Evolutionary conservation across 1,139 yeast species (phyloP), one percentile per base, ranked within the genome.

Genomic region (Yamadazyma dendronema): DNA sequence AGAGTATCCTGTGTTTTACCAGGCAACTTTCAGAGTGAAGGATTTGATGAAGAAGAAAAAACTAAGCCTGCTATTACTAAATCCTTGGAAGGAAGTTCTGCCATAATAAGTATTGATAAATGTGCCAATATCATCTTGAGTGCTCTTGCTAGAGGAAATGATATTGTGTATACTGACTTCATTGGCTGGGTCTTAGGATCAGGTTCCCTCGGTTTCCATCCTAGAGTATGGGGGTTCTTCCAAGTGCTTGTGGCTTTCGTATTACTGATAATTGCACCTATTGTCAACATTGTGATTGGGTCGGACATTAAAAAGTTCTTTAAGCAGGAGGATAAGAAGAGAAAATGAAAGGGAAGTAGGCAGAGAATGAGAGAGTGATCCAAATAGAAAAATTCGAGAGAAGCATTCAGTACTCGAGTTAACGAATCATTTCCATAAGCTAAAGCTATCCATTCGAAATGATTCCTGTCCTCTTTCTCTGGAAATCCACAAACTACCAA

Each of bases 11-110:
- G 73, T 49, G 79, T 88, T 0, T 82, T 81, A 52, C 96, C 97
- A 0, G 98, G 98, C 0, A 89, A 88, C 55, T 89, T 92, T 61
- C 75, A 70, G 35, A 84, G 95, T 47, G 97, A 90, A 59, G 99
- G 98, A 0, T 94, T 61, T 52, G 77, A 65, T 5, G 79, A 80
- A 42, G 99, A 94, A 59, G 85, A 90, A 54, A 63, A 65, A 43
- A 84, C 95, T 5, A 94, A 94, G 56, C 98, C 98, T 0, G 76
- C 72, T 19, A 86, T 94, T 41, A 90, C 97, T 2, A 77, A 72
- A 43, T 62, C 62, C 21, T 87, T 94, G 31, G 98, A 94, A 59
- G 98, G 98, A 1, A 72, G 95, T 1, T 84, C 95, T 12, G 59
- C 56, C 5, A 79, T 97, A 0, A 83, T 88, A 17, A 56, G 81